Evolutionary conservation across 768 basidiomycete species (phyloP), one percentile per base, ranked within the genome.

Genomic region (Kwoniella dejecticola): DNA sequence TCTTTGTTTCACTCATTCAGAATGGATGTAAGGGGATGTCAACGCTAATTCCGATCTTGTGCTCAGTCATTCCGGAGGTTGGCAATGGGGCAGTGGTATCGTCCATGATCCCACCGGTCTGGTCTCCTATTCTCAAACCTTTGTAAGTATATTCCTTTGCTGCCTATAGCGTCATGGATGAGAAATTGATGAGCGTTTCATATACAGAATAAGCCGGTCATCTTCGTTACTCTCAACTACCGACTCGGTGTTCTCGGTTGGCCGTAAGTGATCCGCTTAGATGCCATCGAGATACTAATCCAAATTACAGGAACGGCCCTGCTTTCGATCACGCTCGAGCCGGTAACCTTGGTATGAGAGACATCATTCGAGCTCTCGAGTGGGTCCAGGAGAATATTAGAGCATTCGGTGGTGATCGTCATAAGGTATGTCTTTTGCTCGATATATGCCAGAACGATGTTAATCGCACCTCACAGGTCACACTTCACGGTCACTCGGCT

Each of bases 371-470:
- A 29, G 86, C 86, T 0, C 76, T 90, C 0, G 65, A 78, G 13
- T 89, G 87, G 74, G 77, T 89, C 0, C 83, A 87, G 63, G 80
- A 86, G n/a, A 86, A 89, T 65, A 85, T 88, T 12, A 82, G 79
- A 1, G 81, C 81, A 2, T 89, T 89, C 69, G 87, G 87, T 13
- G 87, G 87, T 0, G 84, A 87, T 74, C 83, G 83, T 12, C 64
- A 56, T 27, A 63, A 29, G 33, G 60, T 61, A 30, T 45, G 59
- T 45, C 38, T 2, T 1, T 10, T 38, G 30, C 3, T 36, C 7
- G 33, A 36, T n/a, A n/a, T n/a, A n/a, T n/a, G n/a, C n/a, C n/a
- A n/a, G n/a, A n/a, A n/a, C n/a, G n/a, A n/a, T n/a, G n/a, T n/a
- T n/a, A n/a, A n/a, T n/a, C n/a, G n/a, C n/a, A n/a, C n/a, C n/a